Base-by-base conservation (phyloP, 2,329 filamentous ascomycete species). In the Diaporthe ilicicola region DNA sequence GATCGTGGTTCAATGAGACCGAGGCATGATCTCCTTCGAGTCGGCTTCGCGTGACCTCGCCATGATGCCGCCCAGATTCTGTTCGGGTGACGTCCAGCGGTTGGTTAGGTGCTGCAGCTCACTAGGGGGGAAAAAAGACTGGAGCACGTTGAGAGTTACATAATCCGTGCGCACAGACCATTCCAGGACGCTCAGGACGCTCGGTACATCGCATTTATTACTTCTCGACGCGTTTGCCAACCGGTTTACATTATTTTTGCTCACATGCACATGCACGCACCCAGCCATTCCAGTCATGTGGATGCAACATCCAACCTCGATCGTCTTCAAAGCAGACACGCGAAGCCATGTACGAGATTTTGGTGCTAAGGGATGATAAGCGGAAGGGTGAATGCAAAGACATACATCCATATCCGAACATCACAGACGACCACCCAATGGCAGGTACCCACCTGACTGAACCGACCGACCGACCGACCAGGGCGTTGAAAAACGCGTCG, bases 1-100 rank as follows among this genome's bases (percentile, higher is more conserved):
- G 27, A n/a, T 32, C 22, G 54, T 22, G 22, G 8, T n/a, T 68
- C 17, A 68, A 24, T 42, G 27, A 29, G 22, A 55, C 46, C 32
- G 24, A 50, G 34, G 27, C 44, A 34, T 17, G 53, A 59, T 68
- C 42, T 59, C 53, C 53, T 51, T 59, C 53, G 22, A 59, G 17
- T 55, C 24, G 48, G n/a, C 59, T 19, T 50, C 59, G 44, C 44
- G 59, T 37, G 48, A 64, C 44, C 44, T 37, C 59, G 59, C 48
- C 59, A 64, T 50, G n/a, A 24, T 37, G 37, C 3, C 32, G n/a
- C 37, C 37, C 37, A 39, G 10, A 19, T 19, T 37, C 22, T 48
- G 34, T 4, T 37, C 12, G 27, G 46, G 55, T 46, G 37, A 69
- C 48, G 56, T 65, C 56, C 27, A 6, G 22, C 6, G 19, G 13